Base-by-base conservation (phyloP, 371 early-diverging fungal genomes). In the Mucor circinelloides region DNA sequence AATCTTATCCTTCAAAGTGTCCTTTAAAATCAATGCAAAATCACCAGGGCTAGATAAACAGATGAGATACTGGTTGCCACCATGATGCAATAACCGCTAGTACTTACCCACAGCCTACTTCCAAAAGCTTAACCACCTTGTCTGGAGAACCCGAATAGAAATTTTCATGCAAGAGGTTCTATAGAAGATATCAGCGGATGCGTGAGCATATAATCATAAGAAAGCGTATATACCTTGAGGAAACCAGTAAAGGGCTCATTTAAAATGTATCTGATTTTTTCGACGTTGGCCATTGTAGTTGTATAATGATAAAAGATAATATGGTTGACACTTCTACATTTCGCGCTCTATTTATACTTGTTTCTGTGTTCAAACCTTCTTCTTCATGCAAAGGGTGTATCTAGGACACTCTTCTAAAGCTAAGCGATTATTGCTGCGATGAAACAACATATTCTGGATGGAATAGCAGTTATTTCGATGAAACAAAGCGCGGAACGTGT, bases 21-120 rank as follows among this genome's bases (percentile, higher is more conserved):
- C 55, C 46, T 73, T 79, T 0, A 76, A 25, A 7, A 76, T 46
- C 21, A 62, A 56, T 1, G 74, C 21, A 38, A 79, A 76, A 21
- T 74, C 63, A 10, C 76, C 79, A 50, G 71, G 60, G 1, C 78
- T 77, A 64, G 19, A 25, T n/a, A 9, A 44, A 30, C 28, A 9
- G 44, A 36, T 42, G 12, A 54, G 36, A 46, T 40, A 28, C 10
- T 8, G 54, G 28, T 9, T 21, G 0, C 17, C 23, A 44, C 13
- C 13, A 12, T 1, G 13, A 13, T 52, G 34, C 3, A 54, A 44
- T 17, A 30, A 32, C 1, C n/a, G 56, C 13, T 3, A 36, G 36
- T 13, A 52, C 56, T 31, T 69, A 73, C 76, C 78, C 79, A 19
- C 79, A 78, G 9, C 79, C 79, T 21, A 73, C 66, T 63, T 78